Conservation (phyloP, 2,329 filamentous ascomycete genomes). For the Simplicillium sp. region DNA sequence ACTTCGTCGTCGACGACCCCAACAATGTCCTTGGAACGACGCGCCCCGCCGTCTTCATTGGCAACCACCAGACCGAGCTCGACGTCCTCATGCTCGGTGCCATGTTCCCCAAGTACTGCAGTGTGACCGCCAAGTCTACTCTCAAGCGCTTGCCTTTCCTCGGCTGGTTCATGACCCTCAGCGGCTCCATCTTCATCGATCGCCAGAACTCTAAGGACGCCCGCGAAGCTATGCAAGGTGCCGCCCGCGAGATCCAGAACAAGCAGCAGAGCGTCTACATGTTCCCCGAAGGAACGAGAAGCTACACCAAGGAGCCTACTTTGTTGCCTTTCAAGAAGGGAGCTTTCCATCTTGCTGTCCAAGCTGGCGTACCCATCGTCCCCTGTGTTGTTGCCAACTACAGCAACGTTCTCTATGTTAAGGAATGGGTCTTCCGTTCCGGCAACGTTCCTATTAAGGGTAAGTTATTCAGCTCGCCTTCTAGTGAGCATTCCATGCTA, state of each 20-base stretch:
- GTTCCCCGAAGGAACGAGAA: slow-evolving; percentile 88
- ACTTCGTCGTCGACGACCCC: slow-evolving; percentile 64
- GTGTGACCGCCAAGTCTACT: slow-evolving; percentile 83
- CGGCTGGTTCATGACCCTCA: slow-evolving; percentile 89
- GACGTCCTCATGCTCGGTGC: slow-evolving; percentile 85
- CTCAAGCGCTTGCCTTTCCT: slow-evolving; percentile 74
- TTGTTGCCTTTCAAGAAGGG: slow-evolving; percentile 98
- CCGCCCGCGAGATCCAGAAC: slow-evolving; percentile 67
- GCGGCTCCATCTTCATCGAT: slow-evolving; percentile 91
- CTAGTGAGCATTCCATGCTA: slow-evolving; percentile 5
- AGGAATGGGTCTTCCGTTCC: slow-evolving; percentile 53
- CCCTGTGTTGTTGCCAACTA: slow-evolving; percentile 78
- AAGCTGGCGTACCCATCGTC: slow-evolving; percentile 88
- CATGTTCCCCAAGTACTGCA: slow-evolving; percentile 86
- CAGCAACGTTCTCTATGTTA: slow-evolving; percentile 59
- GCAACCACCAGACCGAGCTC: slow-evolving; percentile 93
- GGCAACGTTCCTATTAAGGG: slow-evolving; percentile 69
- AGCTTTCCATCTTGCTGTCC: slow-evolving; percentile 89
- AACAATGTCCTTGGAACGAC: slow-evolving; percentile 50
- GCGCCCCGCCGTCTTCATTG: slow-evolving; percentile 82
- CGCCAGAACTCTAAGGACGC: slow-evolving; percentile 76
- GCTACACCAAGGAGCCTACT: slow-evolving; percentile 71
- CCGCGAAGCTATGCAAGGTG: slow-evolving; percentile 74
- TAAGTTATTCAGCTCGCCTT: slow-evolving; percentile 23
- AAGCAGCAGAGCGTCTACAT: slow-evolving; percentile 72